Base-by-base conservation (phyloP, 805 yeast species). In the Yamadazyma philogaea region DNA sequence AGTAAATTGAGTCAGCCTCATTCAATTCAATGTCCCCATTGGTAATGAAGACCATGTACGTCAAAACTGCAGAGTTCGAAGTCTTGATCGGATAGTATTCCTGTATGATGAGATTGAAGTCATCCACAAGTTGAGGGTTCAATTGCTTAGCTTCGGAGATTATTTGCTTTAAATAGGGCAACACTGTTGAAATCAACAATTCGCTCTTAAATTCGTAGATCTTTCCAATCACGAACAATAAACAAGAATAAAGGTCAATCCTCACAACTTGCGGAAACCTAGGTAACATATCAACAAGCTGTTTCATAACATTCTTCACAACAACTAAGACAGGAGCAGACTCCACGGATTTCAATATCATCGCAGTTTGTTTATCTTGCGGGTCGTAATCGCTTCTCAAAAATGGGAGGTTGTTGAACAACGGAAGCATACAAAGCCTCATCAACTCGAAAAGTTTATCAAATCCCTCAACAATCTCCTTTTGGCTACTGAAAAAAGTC, bases 371-470 rank as follows among this genome's bases (percentile, higher is more conserved):
- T 18, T 45, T 44, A 30, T 49, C 49, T 20, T 59, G 57, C 7
- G 48, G 51, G 37, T 74, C 65, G 42, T 56, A 72, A 31, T 70
- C 74, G 21, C 71, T 74, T 43, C 75, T 73, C 31, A 82, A 64
- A 40, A 80, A 75, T 7, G 95, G 90, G 33, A 84, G 61, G 7
- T 75, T 63, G 22, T 68, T 72, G 20, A 82, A 74, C 14, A 89
- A 63, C 0, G 87, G 82, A 16, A 82, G 68, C 66, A 85, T 70
- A 14, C 78, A 75, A 5, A 89, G 74, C 48, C 96, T 72, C 38
- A 89, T 63, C 19, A 90, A 67, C 56, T 91, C 97, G 59, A 91
- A 87, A 34, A 88, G 64, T 54, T 86, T 87, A 52, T 87, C 95
- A 42, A 86, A 82, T 39, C 81, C 82, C 21, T 68, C 32, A 22